phyloP scores from a whole-genome alignment of 345 rosid genomes.

The Citrus medica region DNA sequence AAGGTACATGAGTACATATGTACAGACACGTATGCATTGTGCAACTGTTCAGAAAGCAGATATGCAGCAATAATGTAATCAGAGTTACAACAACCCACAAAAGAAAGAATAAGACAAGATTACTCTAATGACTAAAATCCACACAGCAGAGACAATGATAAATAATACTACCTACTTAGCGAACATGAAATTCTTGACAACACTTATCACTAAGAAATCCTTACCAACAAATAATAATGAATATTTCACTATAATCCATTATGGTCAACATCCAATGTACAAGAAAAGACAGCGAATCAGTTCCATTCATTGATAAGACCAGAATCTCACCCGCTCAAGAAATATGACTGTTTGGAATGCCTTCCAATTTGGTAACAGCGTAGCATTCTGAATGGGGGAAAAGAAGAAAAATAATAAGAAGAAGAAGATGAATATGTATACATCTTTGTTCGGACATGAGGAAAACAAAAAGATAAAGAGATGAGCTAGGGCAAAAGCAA shows the following conservation, averaged over 20 bases:
- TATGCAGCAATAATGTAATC: background rate
- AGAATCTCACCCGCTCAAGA: constrained; percentile 68
- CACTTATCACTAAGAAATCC: background rate
- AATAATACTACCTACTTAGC: background rate
- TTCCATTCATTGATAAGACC: background rate
- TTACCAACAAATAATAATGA: background rate
- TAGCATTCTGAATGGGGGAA: constrained; percentile 54
- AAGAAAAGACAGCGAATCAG: background rate
- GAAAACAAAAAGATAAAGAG: background rate
- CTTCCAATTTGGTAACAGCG: constrained; percentile 77
- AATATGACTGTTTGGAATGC: constrained; percentile 85
- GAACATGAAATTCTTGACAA: background rate
- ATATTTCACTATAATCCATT: background rate
- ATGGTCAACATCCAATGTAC: background rate
- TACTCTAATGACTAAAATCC: background rate
- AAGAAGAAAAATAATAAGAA: background rate
- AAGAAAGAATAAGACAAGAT: background rate
- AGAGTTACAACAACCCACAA: background rate
- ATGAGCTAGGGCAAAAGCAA: constrained; percentile 1
- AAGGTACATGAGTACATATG: background rate
- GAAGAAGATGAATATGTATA: background rate
- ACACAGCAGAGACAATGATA: background rate
- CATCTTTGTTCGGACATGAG: background rate
- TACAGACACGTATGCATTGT: background rate
- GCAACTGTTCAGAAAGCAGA: background rate